Evolutionary conservation across 2,329 filamentous ascomycete genomes (phyloP).

Genomic region (Piedraia hortae): DNA sequence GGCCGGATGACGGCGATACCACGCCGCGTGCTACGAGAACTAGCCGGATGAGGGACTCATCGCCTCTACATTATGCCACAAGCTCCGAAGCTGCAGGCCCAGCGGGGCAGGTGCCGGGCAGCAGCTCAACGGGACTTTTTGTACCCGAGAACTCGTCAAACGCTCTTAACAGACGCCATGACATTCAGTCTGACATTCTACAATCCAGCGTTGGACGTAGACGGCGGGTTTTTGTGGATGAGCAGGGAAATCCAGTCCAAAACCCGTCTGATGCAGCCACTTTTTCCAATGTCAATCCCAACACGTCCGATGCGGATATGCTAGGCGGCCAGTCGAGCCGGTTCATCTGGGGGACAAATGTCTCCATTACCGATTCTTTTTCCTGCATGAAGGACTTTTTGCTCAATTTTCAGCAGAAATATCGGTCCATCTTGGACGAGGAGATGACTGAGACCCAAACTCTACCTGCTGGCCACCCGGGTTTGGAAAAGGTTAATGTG

Average conservation of each 20-base stretch:
- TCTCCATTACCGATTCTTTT: slow-evolving; percentile 76
- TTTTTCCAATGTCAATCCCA: slow-evolving; percentile 44
- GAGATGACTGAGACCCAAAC: slow-evolving; percentile 44
- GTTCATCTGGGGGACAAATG: slow-evolving; percentile 91
- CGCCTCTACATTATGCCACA: slow-evolving; percentile 68
- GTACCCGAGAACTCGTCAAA: slow-evolving; percentile 31
- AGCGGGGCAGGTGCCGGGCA: slow-evolving; percentile 2
- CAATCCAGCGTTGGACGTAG: slow-evolving; percentile 23
- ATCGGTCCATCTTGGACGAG: slow-evolving; percentile 78
- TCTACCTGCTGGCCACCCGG: slow-evolving; percentile 34
- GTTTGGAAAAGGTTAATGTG: slow-evolving; percentile 57
- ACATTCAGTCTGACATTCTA: slow-evolving; percentile 60
- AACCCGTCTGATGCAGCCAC: slow-evolving; percentile 30
- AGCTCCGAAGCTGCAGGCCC: slow-evolving; percentile 34
- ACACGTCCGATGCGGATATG: slow-evolving; percentile 72
- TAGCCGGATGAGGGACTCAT: too few relatives aligned
- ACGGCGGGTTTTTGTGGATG: slow-evolving; percentile 34
- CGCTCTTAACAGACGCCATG: slow-evolving; percentile 43
- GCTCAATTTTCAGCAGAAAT: slow-evolving; percentile 74
- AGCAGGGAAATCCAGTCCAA: slow-evolving; percentile 30
- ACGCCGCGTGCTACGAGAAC: too few relatives aligned
- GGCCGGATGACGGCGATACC: slow-evolving; percentile 37
- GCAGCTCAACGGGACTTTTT: slow-evolving; percentile 45
- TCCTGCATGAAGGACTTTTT: slow-evolving; percentile 76
- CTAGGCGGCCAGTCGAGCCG: slow-evolving; percentile 58